phyloP scores from a whole-genome alignment of 148 eudicot species.

The Fagopyrum tataricum region DNA sequence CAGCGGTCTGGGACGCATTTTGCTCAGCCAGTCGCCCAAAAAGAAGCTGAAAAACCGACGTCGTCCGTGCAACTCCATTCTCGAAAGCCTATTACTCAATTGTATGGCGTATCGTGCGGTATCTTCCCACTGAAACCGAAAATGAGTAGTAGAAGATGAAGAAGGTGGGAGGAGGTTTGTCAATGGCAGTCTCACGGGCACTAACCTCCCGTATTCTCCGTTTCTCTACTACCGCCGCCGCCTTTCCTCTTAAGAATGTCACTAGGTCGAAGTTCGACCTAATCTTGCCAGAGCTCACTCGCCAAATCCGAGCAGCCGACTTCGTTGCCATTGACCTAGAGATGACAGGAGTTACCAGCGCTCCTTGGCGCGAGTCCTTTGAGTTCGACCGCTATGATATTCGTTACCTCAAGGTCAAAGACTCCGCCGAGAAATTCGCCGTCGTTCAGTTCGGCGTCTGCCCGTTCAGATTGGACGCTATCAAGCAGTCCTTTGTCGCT shows the following conservation, averaged over 20 bases:
- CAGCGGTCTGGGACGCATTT: too few relatives aligned
- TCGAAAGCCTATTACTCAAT: background rate
- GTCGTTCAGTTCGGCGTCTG: constrained; percentile 96
- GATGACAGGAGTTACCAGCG: constrained; percentile 83
- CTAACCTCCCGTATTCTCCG: constrained; percentile 25
- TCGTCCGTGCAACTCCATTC: background rate
- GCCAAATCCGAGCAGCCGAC: constrained; percentile 57
- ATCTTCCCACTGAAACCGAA: background rate
- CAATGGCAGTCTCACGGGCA: constrained; percentile 20
- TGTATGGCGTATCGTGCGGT: background rate
- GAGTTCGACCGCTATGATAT: constrained; percentile 67
- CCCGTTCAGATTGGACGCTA: constrained; percentile 79
- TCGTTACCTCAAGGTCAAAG: constrained; percentile 67
- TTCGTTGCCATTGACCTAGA: constrained; percentile 84
- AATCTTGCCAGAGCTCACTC: constrained; percentile 43
- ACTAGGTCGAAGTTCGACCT: constrained; percentile 69
- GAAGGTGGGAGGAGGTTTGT: constrained; percentile 7
- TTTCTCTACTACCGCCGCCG: constrained; percentile 19
- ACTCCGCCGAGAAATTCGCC: constrained; percentile 83
- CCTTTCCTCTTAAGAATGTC: constrained; percentile 68
- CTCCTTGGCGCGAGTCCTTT: constrained; percentile 85
- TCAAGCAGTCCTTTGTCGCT: constrained; percentile 47
- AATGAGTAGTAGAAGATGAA: constrained; percentile 9
- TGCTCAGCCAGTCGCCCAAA: too few relatives aligned
- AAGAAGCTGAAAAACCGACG: background rate